A percentile compares a stretch with the other conserved stretches of the same genome.
Conservation (phyloP, 345 rosid species). For the Camelina neglecta region DNA sequence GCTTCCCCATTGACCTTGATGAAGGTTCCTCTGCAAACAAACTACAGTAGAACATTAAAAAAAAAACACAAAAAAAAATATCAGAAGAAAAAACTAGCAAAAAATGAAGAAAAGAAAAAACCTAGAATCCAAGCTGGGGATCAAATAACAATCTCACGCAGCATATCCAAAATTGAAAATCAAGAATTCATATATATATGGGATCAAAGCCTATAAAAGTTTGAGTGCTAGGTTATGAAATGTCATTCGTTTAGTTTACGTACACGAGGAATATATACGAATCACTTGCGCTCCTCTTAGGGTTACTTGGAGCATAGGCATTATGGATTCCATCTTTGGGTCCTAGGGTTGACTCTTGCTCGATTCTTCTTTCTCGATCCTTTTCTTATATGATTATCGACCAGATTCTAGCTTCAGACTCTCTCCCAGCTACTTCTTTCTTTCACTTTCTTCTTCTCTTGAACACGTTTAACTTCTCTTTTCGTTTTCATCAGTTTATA, state of each 20-base stretch:
- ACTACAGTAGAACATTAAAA: neutral
- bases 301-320: constrained; percentile 18
- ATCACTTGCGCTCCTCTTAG: neutral
- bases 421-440: neutral
- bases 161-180: neutral
- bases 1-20: constrained; percentile 8
- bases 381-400: neutral
- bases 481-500: too few relatives aligned
- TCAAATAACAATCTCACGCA: neutral
- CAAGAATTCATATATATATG: neutral
- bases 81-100: neutral
- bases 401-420: neutral
- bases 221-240: neutral
- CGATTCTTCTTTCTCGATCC: neutral
- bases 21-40: neutral
- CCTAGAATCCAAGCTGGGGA: neutral
- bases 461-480: too few relatives aligned
- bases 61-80: neutral
- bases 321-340: neutral
- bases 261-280: neutral
- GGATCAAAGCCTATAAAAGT: neutral
- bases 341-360: neutral
- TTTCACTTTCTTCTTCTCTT: neutral
- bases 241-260: neutral
- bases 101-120: neutral